Conservation (phyloP, 2,329 filamentous ascomycete species). For the Escovopsis sp. region DNA sequence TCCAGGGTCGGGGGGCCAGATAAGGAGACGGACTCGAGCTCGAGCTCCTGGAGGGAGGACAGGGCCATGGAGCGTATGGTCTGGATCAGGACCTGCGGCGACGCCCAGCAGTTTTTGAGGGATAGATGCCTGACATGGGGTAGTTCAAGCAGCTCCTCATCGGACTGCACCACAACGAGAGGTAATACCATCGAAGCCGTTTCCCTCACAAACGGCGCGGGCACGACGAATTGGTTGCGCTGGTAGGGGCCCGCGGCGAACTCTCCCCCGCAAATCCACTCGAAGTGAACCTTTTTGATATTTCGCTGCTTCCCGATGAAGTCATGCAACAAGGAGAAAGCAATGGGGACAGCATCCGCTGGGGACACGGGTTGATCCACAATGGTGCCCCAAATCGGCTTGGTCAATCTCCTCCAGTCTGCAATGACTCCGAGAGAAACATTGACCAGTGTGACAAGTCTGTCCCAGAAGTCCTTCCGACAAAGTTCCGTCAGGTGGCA, state of each 20-base stretch:
- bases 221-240: conserved; percentile 47
- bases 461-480: conserved; percentile 45
- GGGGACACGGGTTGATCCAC: conserved; percentile 35
- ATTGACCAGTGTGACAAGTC: conserved; percentile 36
- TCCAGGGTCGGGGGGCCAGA: conserved; percentile 28
- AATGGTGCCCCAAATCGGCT: conserved; percentile 35
- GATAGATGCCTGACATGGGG: conserved; percentile 43
- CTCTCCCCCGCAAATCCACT: conserved; percentile 55
- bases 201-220: conserved; percentile 37
- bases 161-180: conserved; percentile 14
- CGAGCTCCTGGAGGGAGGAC: conserved; percentile 34
- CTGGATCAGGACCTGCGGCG: conserved; percentile 39
- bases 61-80: conserved; percentile 34
- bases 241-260: conserved; percentile 45
- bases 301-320: conserved; percentile 32
- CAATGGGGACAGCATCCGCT: conserved; percentile 32
- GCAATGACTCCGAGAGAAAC: conserved; percentile 48
- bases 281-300: conserved; percentile 46
- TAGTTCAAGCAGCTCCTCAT: conserved; percentile 31
- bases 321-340: conserved; percentile 35
- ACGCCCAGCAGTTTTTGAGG: conserved; percentile 55
- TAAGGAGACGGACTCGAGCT: conserved; percentile 50
- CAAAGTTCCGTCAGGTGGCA: conserved; percentile 41
- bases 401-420: conserved; percentile 47
- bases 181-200: conserved; percentile 16